A percentile compares a stretch with the other conserved stretches of the same genome.
Conservation (phyloP, 2,329 filamentous ascomycete genomes). For the Fusarium napiforme region DNA sequence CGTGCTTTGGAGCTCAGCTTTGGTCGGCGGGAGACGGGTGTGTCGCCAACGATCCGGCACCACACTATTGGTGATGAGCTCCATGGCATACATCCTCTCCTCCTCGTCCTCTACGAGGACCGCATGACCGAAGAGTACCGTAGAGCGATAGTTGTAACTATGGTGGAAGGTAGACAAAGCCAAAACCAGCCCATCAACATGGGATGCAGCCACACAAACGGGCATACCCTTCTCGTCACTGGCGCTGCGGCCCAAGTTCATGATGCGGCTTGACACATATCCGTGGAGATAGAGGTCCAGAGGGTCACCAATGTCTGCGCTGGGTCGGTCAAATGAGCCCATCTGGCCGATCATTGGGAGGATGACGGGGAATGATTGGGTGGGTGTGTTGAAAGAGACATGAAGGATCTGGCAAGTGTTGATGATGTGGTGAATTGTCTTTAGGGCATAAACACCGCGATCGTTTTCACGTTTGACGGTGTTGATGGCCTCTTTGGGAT, state of each 20-base stretch:
- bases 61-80: slow-evolving; percentile 79
- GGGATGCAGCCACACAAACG: slow-evolving; percentile 76
- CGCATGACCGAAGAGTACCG: slow-evolving; percentile 80
- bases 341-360: slow-evolving; percentile 90
- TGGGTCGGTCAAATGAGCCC: slow-evolving; percentile 74
- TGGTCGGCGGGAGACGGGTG: slow-evolving; percentile 75
- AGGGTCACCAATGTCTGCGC: slow-evolving; percentile 69
- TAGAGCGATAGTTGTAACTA: slow-evolving; percentile 88
- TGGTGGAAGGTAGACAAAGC: slow-evolving; percentile 83
- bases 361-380: slow-evolving; percentile 77
- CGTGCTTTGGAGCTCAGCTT: slow-evolving; percentile 79
- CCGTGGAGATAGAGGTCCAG: slow-evolving; percentile 85
- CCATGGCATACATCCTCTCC: slow-evolving; percentile 83
- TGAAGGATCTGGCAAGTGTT: slow-evolving; percentile 80
- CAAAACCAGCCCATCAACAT: slow-evolving; percentile 83
- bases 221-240: slow-evolving; percentile 65
- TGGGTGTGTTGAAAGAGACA: slow-evolving; percentile 76
- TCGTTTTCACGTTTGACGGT: slow-evolving; percentile 75
- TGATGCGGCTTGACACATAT: slow-evolving; percentile 82
- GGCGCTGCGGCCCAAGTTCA: slow-evolving; percentile 65
- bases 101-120: slow-evolving; percentile 70
- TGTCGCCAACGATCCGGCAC: slow-evolving; percentile 76
- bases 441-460: slow-evolving; percentile 75
- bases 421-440: slow-evolving; percentile 79
- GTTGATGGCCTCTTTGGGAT: slow-evolving; percentile 72